Conservation (phyloP, 768 basidiomycete species). For the Suillus placidus region DNA sequence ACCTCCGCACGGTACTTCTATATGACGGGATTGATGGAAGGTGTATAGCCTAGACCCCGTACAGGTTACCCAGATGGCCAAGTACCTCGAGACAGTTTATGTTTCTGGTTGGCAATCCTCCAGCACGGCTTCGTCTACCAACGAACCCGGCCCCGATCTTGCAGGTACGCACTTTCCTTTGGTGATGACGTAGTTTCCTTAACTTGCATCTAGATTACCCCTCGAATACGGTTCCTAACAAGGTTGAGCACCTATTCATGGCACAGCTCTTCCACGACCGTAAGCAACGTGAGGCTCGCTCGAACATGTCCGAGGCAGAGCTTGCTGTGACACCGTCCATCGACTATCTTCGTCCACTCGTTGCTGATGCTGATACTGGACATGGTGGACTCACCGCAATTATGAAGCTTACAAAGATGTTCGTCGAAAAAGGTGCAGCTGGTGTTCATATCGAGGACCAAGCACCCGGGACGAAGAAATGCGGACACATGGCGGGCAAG, state of each 20-base stretch:
- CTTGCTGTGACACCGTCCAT: slow-evolving; percentile 69
- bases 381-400: slow-evolving; percentile 98
- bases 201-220: slow-evolving; percentile 74
- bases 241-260: slow-evolving; percentile 97
- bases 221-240: slow-evolving; percentile 97
- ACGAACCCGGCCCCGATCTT: slow-evolving; percentile 98
- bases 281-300: slow-evolving; percentile 86
- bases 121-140: slow-evolving; percentile 89
- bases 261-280: slow-evolving; percentile 99
- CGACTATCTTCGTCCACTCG: slow-evolving; percentile 92
- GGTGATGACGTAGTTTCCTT: not conserved
- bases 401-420: slow-evolving; percentile 99
- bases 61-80: slow-evolving; percentile 98
- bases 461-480: slow-evolving; percentile 96
- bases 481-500: slow-evolving; percentile 93
- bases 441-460: slow-evolving; percentile 99
- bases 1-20: not conserved
- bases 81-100: slow-evolving; percentile 97
- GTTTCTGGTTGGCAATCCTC: slow-evolving; percentile 97
- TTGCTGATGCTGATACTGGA: slow-evolving; percentile 98
- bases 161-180: slow-evolving; percentile 59
- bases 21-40: slow-evolving; percentile 7
- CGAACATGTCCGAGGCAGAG: slow-evolving; percentile 68
- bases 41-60: slow-evolving; percentile 90
- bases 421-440: slow-evolving; percentile 97